Base-by-base conservation (phyloP, 306 rosid genomes). In the Cicer chorassanicum region DNA sequence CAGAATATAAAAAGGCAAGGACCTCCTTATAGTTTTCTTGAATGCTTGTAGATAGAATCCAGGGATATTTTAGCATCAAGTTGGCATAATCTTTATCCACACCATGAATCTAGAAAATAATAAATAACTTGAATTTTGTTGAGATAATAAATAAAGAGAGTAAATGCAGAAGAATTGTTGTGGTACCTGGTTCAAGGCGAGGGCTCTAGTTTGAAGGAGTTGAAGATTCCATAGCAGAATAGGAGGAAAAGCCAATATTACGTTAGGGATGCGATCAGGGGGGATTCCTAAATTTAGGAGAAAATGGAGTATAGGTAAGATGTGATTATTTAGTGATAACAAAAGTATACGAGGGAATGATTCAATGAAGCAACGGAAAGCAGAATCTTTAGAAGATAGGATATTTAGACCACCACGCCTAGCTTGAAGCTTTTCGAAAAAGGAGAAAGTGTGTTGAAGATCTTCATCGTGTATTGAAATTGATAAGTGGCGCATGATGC, bases 341-440 rank as follows among this genome's bases (percentile, higher is more conserved):
- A 81, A 65, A 75, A 93, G 90, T 39, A 89, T 65, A 61, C 85
- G 87, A 0, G 98, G 97, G 80, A 93, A 93, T 4, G 97, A 87
- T 78, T 91, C 92, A 21, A 91, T 75, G 24, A 93, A 81, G 79
- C 57, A 84, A 16, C 40, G 61, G 80, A 91, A 87, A 70, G 94
- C 86, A 9, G 64, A 36, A 53, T 91, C 82, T 7, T 56, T 74
- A 29, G 86, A 87, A 46, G 87, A 81, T 74, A 93, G 53, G 78
- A 70, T 78, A 77, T 77, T 88, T 69, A 93, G 72, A 77, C 98
- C 97, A 50, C 96, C 94, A 48, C 88, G 96, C 80, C 83, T 86
- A 18, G 97, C 98, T 88, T 88, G 89, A 79, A 93, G 72, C 94
- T 89, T 93, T 71, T 89, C 92, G 74, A 93, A 93, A 77, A 89